Percentiles rank a stretch among this genome's conserved stretches.
Conservation (phyloP, 108 stramenopile species). For the Discostella stelligeroides region DNA sequence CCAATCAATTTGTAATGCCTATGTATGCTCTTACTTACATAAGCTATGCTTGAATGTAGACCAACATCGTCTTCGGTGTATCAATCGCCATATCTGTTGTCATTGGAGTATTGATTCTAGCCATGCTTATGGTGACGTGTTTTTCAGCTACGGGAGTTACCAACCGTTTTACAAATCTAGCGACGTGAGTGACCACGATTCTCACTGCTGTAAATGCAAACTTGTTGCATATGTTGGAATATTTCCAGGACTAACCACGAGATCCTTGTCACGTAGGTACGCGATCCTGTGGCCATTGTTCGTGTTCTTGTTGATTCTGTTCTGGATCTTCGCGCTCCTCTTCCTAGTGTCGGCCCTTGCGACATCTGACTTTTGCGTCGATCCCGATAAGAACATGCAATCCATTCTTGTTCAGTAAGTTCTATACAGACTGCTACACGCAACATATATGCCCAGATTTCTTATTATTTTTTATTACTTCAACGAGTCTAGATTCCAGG, state of each 20-base stretch:
- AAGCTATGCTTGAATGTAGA: neutral
- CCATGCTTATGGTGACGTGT: slow-evolving; percentile 18
- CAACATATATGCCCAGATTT: neutral
- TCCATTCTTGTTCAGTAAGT: neutral
- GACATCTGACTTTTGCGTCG: slow-evolving; percentile 28
- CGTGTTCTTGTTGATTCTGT: slow-evolving; percentile 19
- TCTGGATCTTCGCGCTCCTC: slow-evolving; percentile 28
- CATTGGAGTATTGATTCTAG: slow-evolving; percentile 12
- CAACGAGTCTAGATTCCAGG: neutral
- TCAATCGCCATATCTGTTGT: slow-evolving; percentile 15
- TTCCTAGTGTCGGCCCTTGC: slow-evolving; percentile 27
- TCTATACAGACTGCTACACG: neutral
- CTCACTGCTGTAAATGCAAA: neutral
- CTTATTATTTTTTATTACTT: neutral
- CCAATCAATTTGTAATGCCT: neutral
- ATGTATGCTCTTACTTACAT: neutral
- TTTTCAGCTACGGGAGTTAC: slow-evolving; percentile 6
- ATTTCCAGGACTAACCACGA: neutral
- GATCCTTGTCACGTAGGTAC: neutral
- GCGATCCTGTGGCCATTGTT: slow-evolving; percentile 23
- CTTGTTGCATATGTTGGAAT: neutral
- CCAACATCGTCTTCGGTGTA: slow-evolving; percentile 14
- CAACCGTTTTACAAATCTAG: slow-evolving; percentile 16
- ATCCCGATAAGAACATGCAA: slow-evolving; percentile 22
- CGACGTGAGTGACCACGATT: slow-evolving; percentile 12